Evolutionary conservation across 2,329 filamentous ascomycete species (phyloP), one percentile per base, ranked within the genome.

Genomic region (Aspergillus sp.): DNA sequence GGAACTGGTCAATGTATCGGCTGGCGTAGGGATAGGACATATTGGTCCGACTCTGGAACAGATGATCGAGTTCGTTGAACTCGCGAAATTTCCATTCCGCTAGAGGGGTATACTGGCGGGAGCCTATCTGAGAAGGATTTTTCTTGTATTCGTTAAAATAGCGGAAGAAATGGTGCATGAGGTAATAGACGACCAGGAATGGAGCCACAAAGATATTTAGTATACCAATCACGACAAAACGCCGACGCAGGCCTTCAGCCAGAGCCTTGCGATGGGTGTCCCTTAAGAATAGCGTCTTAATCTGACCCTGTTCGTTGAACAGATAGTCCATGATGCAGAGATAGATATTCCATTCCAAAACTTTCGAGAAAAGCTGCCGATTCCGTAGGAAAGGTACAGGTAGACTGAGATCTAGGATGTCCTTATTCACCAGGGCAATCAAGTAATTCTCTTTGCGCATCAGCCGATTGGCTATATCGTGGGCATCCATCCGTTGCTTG

Each of bases 61-160:
- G 77, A 67, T 98, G 93, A 48, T 86, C 85, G 1, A 98, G 77
- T 67, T 98, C 93, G 61, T 98, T 98, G 77, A 97, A 98, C 65
- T 97, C 91, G 43, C 93, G 85, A 54, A 98, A 96, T 61, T 96
- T 97, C 93, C 93, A 98, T 65, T 95, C 87, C 0, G 93, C 93
- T 44, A 95, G 80, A 1, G 90, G 88, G 0, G 91, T 97, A 64
- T 96, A 98, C 55, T 90, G 85, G 37, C 93, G 83, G 13, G 89
- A 85, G n/a, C 88, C 86, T 33, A 95, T 80, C 53, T 90, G 84
- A 0, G 88, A 83, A 0, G 89, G 91, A 53, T 96, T 95, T 62
- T 90, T 94, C 69, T 95, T 90, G 63, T 95, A 96, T 74, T 98
- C 91, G 60, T 93, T 93, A 67, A 96, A 97, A 64, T 97, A 95